These are phyloP conservation scores for Nemania serpens DNA, from an alignment of 2,329 filamentous ascomycete species.

Conservation along the genomic window DNA sequence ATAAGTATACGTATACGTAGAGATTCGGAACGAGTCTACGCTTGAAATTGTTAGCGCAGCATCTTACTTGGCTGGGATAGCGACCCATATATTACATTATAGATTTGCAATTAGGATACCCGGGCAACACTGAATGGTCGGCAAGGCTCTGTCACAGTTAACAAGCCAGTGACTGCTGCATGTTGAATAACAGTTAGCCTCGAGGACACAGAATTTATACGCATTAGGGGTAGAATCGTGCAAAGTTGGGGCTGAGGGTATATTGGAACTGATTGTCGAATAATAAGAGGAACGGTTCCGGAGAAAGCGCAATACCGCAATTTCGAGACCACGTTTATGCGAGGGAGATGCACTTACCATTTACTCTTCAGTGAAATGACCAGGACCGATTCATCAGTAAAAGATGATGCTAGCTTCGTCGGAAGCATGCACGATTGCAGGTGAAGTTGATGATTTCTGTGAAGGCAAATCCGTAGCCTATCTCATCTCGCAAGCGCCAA, in stretches of 20 bases:
- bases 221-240: neutral
- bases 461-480: slow-evolving; percentile 3
- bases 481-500: slow-evolving; percentile 3
- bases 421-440: neutral
- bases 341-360: slow-evolving; percentile 15
- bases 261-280: neutral
- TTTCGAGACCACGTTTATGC: neutral
- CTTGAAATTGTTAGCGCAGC: slow-evolving; percentile 2
- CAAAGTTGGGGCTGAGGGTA: neutral
- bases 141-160: neutral
- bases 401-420: neutral
- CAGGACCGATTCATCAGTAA: neutral
- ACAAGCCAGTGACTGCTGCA: neutral
- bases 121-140: neutral
- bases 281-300: neutral
- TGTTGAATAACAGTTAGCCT: slow-evolving; percentile 10
- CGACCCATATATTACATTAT: slow-evolving; percentile 12
- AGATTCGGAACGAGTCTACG: slow-evolving; percentile 1
- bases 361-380: neutral
- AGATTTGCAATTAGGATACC: neutral
- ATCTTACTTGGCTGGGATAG: neutral
- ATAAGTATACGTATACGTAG: slow-evolving; percentile 25
- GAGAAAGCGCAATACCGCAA: neutral
- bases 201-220: too few species aligned
- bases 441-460: neutral